Percentiles rank a stretch among this genome's conserved stretches.
Conservation (phyloP, 169 alveolate genomes). For the Theileria parva region DNA sequence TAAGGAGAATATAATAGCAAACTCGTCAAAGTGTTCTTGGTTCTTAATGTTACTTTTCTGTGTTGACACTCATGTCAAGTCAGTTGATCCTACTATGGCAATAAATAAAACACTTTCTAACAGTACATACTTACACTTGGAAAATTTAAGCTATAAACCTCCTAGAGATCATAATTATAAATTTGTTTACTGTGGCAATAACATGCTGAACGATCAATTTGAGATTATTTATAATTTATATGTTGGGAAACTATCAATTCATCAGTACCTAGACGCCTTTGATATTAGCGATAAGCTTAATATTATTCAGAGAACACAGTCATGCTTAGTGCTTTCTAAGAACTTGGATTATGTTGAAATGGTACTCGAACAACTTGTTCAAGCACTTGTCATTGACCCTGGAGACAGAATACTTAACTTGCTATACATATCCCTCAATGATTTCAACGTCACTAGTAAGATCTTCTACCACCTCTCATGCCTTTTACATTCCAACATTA, state of each 20-base stretch:
- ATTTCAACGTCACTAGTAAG: slow-evolving; percentile 15
- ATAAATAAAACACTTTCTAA: slow-evolving; percentile 2
- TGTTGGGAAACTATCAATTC: slow-evolving; percentile 13
- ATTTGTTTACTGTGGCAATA: neutral
- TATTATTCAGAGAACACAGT: slow-evolving; percentile 60
- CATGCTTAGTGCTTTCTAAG: slow-evolving; percentile 43
- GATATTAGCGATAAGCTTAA: slow-evolving; percentile 26
- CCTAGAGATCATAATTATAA: neutral
- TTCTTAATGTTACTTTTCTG: slow-evolving; percentile 11
- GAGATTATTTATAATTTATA: slow-evolving; percentile 40
- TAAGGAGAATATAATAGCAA: slow-evolving; percentile 7
- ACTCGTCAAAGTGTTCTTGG: slow-evolving; percentile 16
- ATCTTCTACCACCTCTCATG: slow-evolving; percentile 45
- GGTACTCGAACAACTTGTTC: slow-evolving; percentile 54
- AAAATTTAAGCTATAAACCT: neutral
- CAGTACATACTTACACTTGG: neutral
- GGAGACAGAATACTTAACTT: slow-evolving; percentile 61
- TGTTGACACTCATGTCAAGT: slow-evolving; percentile 8
- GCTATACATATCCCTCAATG: slow-evolving; percentile 23
- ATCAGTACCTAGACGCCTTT: slow-evolving; percentile 32
- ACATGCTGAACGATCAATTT: neutral
- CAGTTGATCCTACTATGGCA: slow-evolving; percentile 11
- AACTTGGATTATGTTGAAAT: slow-evolving; percentile 24
- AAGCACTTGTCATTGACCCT: slow-evolving; percentile 52
- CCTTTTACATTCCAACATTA: slow-evolving; percentile 29